Evolutionary conservation across 306 rosid genomes (phyloP).

Genomic region (Rosa lucieae): DNA sequence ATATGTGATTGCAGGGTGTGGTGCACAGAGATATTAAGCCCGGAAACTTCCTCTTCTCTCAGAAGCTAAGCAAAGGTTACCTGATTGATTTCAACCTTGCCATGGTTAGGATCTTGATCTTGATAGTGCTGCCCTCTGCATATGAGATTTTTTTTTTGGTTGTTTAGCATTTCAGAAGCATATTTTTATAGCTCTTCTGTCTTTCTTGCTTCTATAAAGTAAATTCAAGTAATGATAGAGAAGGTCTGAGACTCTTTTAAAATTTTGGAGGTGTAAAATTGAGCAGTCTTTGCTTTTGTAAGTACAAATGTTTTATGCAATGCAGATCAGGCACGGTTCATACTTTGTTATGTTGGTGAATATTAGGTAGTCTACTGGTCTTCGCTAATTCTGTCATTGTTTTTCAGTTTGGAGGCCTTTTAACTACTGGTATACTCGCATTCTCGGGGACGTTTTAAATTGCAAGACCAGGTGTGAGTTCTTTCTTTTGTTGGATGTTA

Average conservation of each 20-base stretch:
- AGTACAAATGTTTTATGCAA: not conserved
- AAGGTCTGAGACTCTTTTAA: too few relatives aligned
- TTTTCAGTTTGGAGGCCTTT: slow-evolving; percentile 84
- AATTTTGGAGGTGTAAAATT: not conserved
- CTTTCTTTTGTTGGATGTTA: too few relatives aligned
- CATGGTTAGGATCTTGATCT: slow-evolving; percentile 19
- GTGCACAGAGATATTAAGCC: slow-evolving; percentile 27
- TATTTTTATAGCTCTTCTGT: not conserved
- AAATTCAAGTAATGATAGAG: not conserved
- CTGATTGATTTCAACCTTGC: slow-evolving; percentile 25
- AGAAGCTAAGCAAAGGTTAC: slow-evolving; percentile 17
- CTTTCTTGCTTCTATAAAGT: not conserved
- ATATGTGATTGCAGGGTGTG: slow-evolving; percentile 1
- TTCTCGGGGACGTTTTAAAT: slow-evolving; percentile 74
- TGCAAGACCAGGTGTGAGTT: too few relatives aligned
- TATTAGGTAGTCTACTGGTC: not conserved
- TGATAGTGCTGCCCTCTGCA: not conserved
- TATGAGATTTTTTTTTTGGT: not conserved
- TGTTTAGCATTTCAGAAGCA: not conserved
- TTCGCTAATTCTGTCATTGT: not conserved
- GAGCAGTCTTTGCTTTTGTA: not conserved
- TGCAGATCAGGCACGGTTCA: not conserved
- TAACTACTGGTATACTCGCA: slow-evolving; percentile 75
- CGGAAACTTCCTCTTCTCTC: slow-evolving; percentile 26
- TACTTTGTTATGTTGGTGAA: not conserved